These are phyloP conservation scores for Penicillium nucicola DNA, from an alignment of 495 filamentous ascomycete species.

Conservation along the genomic window DNA sequence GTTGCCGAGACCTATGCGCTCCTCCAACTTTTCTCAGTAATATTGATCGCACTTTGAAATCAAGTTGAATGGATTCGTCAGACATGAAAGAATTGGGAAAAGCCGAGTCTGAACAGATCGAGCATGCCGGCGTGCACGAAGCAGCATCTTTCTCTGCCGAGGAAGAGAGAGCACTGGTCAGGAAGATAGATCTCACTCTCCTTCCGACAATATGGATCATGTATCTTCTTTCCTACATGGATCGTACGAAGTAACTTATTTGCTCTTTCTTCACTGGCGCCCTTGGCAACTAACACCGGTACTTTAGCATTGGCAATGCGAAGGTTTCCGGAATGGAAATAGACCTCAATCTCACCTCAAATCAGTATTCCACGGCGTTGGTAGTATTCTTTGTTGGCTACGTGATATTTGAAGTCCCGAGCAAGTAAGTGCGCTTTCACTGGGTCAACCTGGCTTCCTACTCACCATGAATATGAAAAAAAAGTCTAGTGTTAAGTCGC, in stretches of 20 bases:
- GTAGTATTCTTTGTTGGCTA: slow-evolving; percentile 47
- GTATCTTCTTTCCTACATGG: slow-evolving; percentile 50
- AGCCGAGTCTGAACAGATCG: slow-evolving; percentile 15
- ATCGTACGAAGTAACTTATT: too few relatives aligned
- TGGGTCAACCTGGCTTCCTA: background rate
- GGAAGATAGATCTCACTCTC: slow-evolving; percentile 47
- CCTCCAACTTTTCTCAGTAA: too few relatives aligned
- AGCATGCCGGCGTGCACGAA: slow-evolving; percentile 12
- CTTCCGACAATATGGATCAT: slow-evolving; percentile 48
- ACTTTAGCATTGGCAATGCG: slow-evolving; percentile 40
- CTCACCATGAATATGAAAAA: background rate
- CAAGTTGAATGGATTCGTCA: background rate
- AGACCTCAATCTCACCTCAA: slow-evolving; percentile 34
- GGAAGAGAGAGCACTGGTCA: slow-evolving; percentile 33
- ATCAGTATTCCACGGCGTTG: slow-evolving; percentile 32
- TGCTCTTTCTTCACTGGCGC: background rate
- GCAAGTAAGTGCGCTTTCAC: slow-evolving; percentile 14
- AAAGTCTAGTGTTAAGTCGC: slow-evolving; percentile 39
- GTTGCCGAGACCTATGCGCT: too few relatives aligned
- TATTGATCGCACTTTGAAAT: background rate
- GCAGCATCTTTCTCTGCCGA: slow-evolving; percentile 11
- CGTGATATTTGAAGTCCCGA: slow-evolving; percentile 45
- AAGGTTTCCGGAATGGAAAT: slow-evolving; percentile 40
- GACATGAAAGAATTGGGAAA: slow-evolving; percentile 4
- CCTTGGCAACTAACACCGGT: background rate